Evolutionary conservation across 2,329 filamentous ascomycete species (phyloP).

Genomic region (Xylaria polymorpha): DNA sequence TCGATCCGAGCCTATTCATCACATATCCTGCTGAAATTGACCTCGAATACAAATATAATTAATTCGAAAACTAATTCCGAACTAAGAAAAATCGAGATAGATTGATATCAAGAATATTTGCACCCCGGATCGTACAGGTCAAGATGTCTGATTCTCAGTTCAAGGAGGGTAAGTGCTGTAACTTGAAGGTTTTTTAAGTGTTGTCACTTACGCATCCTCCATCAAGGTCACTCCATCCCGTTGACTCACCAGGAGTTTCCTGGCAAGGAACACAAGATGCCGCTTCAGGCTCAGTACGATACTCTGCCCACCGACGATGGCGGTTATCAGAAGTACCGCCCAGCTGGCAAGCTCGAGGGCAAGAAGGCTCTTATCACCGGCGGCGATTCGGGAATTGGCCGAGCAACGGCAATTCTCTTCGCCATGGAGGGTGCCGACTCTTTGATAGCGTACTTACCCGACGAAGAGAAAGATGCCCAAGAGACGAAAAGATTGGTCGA

Average conservation of each 20-base stretch:
- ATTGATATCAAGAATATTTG: not conserved
- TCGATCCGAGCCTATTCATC: not conserved
- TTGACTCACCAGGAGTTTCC: conserved; percentile 57
- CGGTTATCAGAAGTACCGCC: conserved; percentile 76
- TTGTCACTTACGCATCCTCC: conserved; percentile 5
- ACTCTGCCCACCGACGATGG: conserved; percentile 75
- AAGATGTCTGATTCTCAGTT: conserved; percentile 52
- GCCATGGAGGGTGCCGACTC: conserved; percentile 83
- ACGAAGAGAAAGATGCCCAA: conserved; percentile 80
- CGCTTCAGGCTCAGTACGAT: conserved; percentile 68
- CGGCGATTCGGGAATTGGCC: conserved; percentile 82
- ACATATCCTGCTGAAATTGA: not conserved
- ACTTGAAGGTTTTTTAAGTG: not conserved
- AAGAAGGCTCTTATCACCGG: conserved; percentile 84
- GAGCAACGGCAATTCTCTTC: conserved; percentile 79
- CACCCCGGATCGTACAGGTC: not conserved
- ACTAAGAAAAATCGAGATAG: not conserved
- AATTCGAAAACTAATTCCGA: not conserved
- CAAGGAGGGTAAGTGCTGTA: conserved; percentile 48
- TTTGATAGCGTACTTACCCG: conserved; percentile 78
- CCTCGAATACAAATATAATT: not conserved
- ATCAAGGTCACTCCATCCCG: conserved; percentile 54
- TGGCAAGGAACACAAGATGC: conserved; percentile 61
- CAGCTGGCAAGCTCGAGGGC: conserved; percentile 79
- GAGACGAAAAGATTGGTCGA: conserved; percentile 79